Evolutionary conservation across 75 land plant genomes (phyloP).

Genomic region (Pinus tabuliformis): DNA sequence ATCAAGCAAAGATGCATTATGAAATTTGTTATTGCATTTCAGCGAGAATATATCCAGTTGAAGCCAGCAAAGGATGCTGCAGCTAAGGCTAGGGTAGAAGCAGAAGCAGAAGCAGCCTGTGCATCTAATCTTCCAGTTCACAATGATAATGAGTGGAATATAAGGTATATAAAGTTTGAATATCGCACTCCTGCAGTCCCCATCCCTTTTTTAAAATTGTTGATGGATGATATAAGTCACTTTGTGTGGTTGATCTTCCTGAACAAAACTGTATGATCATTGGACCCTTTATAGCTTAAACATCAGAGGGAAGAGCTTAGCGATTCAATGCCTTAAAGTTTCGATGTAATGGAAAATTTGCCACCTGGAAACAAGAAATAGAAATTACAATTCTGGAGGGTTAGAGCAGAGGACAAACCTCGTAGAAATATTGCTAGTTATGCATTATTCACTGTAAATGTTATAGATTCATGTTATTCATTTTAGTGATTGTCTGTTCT

Average conservation of each 20-base stretch:
- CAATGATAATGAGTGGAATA: constrained; percentile 93
- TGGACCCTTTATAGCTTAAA: neutral
- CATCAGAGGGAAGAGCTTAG: too few relatives aligned
- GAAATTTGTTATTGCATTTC: constrained; percentile 11
- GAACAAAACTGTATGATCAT: neutral
- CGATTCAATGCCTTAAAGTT: neutral
- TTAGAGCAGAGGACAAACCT: neutral
- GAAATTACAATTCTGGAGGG: neutral
- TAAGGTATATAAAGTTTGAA: constrained; percentile 37
- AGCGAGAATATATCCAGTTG: constrained; percentile 64
- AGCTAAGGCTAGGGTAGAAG: constrained; percentile 74
- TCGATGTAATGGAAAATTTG: neutral
- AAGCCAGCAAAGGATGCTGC: constrained; percentile 90
- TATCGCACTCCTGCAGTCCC: neutral
- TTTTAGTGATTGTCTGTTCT: neutral
- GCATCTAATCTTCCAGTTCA: constrained; percentile 51
- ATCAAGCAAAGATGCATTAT: neutral
- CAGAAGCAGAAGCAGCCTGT: constrained; percentile 37
- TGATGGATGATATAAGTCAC: neutral
- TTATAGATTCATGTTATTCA: neutral
- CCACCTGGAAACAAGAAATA: neutral
- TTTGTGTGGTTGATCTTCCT: neutral
- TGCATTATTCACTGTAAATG: neutral
- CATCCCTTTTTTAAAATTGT: neutral
- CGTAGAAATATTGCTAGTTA: neutral